Conservation (phyloP, 306 rosid genomes). For the Cicer chorassanicum region DNA sequence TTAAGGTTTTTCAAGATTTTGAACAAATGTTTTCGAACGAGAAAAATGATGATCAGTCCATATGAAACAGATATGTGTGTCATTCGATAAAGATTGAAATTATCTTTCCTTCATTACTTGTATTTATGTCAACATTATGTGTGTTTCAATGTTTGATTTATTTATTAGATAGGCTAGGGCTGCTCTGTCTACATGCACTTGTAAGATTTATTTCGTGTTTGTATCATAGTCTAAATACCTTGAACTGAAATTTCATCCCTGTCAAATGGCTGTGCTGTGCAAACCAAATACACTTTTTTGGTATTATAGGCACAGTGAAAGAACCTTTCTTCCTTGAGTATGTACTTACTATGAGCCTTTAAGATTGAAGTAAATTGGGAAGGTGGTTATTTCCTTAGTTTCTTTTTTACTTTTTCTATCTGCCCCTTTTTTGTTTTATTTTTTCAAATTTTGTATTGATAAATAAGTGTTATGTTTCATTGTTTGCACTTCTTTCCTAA, state of each 20-base stretch:
- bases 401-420: neutral
- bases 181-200: neutral
- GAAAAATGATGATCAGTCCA: neutral
- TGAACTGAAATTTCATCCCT: conserved; percentile 13
- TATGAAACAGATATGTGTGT: neutral
- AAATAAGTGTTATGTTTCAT: conserved; percentile 1
- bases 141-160: neutral
- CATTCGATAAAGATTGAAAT: neutral
- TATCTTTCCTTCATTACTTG: neutral
- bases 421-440: neutral
- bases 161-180: too few relatives aligned
- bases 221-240: neutral
- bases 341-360: neutral
- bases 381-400: neutral
- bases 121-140: neutral
- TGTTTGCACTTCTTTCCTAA: conserved; percentile 7
- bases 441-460: conserved; percentile 4
- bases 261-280: neutral
- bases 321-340: neutral
- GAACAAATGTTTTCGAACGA: neutral
- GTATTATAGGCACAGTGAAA: neutral
- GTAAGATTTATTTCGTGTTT: neutral
- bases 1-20: neutral
- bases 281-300: neutral
- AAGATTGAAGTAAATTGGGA: neutral